A percentile compares a stretch with the other conserved stretches of the same genome.
Conservation (phyloP, 2,329 filamentous ascomycete genomes). For the Aspergillus melleus region DNA sequence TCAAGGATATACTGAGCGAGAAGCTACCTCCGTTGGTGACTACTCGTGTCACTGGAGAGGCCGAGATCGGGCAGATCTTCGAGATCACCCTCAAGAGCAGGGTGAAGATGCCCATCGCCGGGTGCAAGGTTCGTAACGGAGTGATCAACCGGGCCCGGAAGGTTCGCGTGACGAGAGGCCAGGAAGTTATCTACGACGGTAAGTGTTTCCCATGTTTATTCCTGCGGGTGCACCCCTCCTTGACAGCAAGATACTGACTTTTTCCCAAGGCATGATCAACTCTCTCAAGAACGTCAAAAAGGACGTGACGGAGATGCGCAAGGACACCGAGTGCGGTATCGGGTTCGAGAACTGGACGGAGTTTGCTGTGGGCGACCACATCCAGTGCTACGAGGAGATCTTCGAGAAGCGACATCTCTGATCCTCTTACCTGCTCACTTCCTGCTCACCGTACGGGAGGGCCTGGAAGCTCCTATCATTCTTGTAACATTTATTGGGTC, state of each 20-base stretch:
- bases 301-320: constrained; percentile 83
- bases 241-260: background rate
- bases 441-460: background rate
- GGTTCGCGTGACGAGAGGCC: constrained; percentile 70
- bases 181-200: constrained; percentile 79
- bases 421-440: constrained; percentile 3
- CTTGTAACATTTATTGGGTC: background rate
- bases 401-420: constrained; percentile 64
- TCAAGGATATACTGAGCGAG: constrained; percentile 63
- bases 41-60: constrained; percentile 78
- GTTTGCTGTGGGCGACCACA: constrained; percentile 76
- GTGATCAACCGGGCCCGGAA: constrained; percentile 62
- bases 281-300: constrained; percentile 92
- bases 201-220: constrained; percentile 40
- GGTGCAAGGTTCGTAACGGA: constrained; percentile 84
- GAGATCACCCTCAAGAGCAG: constrained; percentile 76
- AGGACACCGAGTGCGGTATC: constrained; percentile 91
- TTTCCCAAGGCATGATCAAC: constrained; percentile 65
- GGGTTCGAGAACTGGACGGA: constrained; percentile 77
- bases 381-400: constrained; percentile 84
- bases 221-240: background rate
- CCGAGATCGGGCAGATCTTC: constrained; percentile 80
- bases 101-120: constrained; percentile 73
- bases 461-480: constrained; percentile 1
- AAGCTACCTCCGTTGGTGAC: constrained; percentile 67